phyloP scores from a whole-genome alignment of 805 yeast genomes.

The Deakozyma indianensis region DNA sequence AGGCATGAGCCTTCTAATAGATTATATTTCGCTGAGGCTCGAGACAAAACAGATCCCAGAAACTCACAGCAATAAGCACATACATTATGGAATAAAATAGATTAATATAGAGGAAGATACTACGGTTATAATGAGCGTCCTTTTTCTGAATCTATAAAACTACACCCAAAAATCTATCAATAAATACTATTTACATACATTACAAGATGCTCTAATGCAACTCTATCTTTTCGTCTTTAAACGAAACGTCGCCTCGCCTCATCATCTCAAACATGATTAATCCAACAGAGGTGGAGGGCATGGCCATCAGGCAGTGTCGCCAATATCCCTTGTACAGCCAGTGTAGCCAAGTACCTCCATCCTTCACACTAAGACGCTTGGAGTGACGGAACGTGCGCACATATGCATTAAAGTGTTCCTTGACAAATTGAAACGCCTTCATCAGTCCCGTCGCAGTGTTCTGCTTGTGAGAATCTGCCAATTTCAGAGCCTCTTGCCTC shows the following conservation, averaged over 20 bases:
- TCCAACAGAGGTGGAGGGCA: slow-evolving; percentile 85
- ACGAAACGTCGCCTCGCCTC: slow-evolving; percentile 24
- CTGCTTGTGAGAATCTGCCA: slow-evolving; percentile 26
- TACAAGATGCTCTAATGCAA: background rate
- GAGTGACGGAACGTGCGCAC: slow-evolving; percentile 58
- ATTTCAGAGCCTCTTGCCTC: slow-evolving; percentile 67
- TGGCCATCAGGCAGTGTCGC: slow-evolving; percentile 53
- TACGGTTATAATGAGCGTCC: too few species aligned
- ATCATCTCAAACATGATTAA: slow-evolving; percentile 71
- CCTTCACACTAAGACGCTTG: slow-evolving; percentile 32
- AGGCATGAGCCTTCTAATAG: too few species aligned
- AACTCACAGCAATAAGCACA: too few species aligned
- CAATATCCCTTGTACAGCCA: slow-evolving; percentile 72
- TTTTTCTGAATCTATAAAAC: too few species aligned
- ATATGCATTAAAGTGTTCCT: slow-evolving; percentile 58
- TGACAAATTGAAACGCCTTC: slow-evolving; percentile 9
- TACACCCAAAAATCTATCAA: too few species aligned
- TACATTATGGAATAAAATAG: too few species aligned
- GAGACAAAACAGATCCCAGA: too few species aligned
- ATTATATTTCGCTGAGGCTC: too few species aligned
- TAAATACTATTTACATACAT: background rate
- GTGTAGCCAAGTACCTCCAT: slow-evolving; percentile 41
- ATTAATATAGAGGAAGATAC: too few species aligned
- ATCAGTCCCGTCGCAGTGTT: slow-evolving; percentile 11
- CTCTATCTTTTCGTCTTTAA: background rate